Base-by-base conservation (phyloP, 2,329 filamentous ascomycete genomes). In the Bipolaris oryzae region DNA sequence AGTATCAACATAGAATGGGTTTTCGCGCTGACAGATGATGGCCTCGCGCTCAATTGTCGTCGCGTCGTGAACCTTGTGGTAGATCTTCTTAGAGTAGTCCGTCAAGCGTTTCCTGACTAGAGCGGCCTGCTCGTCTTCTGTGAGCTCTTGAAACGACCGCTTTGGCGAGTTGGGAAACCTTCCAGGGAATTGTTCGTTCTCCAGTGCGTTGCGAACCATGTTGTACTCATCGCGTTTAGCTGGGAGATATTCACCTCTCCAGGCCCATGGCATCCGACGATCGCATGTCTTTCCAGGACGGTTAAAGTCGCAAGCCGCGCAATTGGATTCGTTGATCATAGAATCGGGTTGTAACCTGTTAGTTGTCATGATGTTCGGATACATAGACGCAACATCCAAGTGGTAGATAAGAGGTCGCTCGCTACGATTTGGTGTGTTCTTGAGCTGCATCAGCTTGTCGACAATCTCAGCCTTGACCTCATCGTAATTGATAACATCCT, bases 291-390 rank as follows among this genome's bases (percentile, higher is more conserved):
- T 99, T 31, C 95, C 95, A 0, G 95, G 95, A 42, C 95, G 84
- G 67, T 99, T 99, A 82, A 99, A 99, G 75, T 99, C 96, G 76
- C 96, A 99, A 10, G 95, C 93, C 2, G 95, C 95, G 70, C 96
- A 99, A 69, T 96, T 92, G 0, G 93, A 91, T 74, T 99, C 96
- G 45, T 94, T 83, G 51, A 99, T 96, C 92, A 99, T 96, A n/a
- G 95, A 98, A 76, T 99, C 95, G 0, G 95, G 95, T 68, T 99
- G 95, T 44, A 99, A 78, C 75, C 95, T 90, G 76, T 99, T 99
- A 1, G 95, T 99, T 1, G 96, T 99, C 96, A 99, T 99, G 75
- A 99, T 99, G 77, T 99, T 99, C 9, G 95, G 95, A 74, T 99
- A 99, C 95, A 99, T 99, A 57, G 95, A 97, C 16, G 95, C 95